Evolutionary conservation across 2,329 filamentous ascomycete genomes (phyloP), one percentile per base, ranked within the genome.

Genomic region (Venturia effusa): DNA sequence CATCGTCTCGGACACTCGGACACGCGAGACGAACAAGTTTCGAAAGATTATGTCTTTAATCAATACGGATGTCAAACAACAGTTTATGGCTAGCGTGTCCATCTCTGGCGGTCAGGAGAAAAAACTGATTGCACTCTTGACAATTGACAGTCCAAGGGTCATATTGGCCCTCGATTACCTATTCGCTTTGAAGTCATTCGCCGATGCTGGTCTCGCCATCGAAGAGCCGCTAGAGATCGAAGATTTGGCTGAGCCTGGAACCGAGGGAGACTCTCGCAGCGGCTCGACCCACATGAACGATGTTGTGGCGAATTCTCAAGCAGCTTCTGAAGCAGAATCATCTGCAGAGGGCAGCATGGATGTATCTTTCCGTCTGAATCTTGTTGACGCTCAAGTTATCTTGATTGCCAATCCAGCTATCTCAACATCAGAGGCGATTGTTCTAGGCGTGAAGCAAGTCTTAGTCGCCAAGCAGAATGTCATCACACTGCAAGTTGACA

Each of bases 131-230:
- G 91, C 90, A 1, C 89, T 99, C 75, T 84, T 97, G 64, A 96
- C 92, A 0, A 86, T 99, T 66, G 94, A 99, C 71, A 99, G 94
- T 69, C 94, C 94, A 1, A 84, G 92, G 3, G 85, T 99, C 64
- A 97, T 99, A 65, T 90, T 99, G 73, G 93, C 95, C 0, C 79
- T 99, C 37, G 94, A 99, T 73, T 97, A 99, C 73, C 78, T 99
- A 2, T 96, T 97, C 69, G 90, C 92, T 0, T 81, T 99, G 45
- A 89, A 96, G 68, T 84, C 84, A 54, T 99, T 96, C 69, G 80
- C 89, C n/a, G 85, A 87, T 51, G 83, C 86, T 39, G 90, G 90
- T 10, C 79, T 88, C 63, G 77, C 82, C 19, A 74, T 77, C 17
- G 78, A 82, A 62, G 78, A 81, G 59, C 75, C 80, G 15, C 72